Base-by-base conservation (phyloP, 305 asterid genomes). In the Fraxinus xanthoxyloides region DNA sequence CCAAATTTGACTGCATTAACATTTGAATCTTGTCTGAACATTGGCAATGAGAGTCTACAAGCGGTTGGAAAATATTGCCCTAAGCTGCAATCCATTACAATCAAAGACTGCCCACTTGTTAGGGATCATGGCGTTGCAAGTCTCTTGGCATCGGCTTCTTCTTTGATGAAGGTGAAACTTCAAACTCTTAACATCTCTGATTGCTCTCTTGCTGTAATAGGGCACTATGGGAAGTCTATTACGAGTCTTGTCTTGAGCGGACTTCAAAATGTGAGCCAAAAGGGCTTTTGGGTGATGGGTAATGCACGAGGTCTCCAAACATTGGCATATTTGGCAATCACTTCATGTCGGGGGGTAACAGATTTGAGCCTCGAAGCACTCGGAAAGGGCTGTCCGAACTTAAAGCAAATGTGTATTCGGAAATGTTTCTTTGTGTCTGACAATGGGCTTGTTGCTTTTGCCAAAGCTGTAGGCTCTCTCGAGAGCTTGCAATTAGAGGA, bases 281-380 rank as follows among this genome's bases (percentile, higher is more conserved):
- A 89, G 86, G 98, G 99, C 3, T 94, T 94, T 84, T 96, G 98
- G 99, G 98, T 90, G 79, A 96, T 96, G 99, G 97, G 92, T 19
- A 94, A 86, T 24, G 95, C 97, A 19, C 86, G 65, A 80, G 99
- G 98, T 38, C 90, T 96, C 26, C 86, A 87, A 76, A 73, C 80
- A 2, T 85, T 96, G 19, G 83, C 90, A 34, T 91, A 97, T 46
- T 87, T 96, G 83, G 80, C 90, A 0, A 82, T 96, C 83, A 88
- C 90, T 74, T 89, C 91, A 0, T 96, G 99, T 77, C 77, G 85
- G 81, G 98, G 99, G 28, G 79, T 87, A 67, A 91, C 97, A 0
- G 95, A 96, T 87, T 59, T 92, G 77, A 88, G 98, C 85, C 88
- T 96, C 7, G 94, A 90, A 86, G 97, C 97, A 0, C 36, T 96